A percentile compares a stretch with the other conserved stretches of the same genome.
phyloP scores from a whole-genome alignment of 805 yeast species.

The Barnettozyma wickerhamii region DNA sequence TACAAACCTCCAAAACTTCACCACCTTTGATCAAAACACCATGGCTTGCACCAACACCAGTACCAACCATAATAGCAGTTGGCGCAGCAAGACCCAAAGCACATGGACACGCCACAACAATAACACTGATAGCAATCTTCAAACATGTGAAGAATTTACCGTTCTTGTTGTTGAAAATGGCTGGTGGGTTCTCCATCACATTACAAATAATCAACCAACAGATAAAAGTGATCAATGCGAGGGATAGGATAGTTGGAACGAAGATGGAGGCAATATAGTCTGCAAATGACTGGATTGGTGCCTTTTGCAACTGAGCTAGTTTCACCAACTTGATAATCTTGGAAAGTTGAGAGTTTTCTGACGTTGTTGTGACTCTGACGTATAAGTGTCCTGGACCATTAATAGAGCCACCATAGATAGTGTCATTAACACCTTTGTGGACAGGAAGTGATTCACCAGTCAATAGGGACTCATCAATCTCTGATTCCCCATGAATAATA shows the following conservation, averaged over 20 bases:
- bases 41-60: conserved; percentile 88
- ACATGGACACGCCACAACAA: conserved; percentile 98
- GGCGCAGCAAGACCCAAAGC: conserved; percentile 97
- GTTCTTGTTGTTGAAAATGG: conserved; percentile 41
- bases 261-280: conserved; percentile 82
- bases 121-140: conserved; percentile 80
- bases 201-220: conserved; percentile 50
- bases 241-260: conserved; percentile 66
- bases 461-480: conserved; percentile 81
- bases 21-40: conserved; percentile 95
- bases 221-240: conserved; percentile 64
- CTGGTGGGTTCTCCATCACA: conserved; percentile 39
- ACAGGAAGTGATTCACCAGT: conserved; percentile 91
- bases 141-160: conserved; percentile 66
- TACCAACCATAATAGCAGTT: conserved; percentile 98
- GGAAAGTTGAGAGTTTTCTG: conserved; percentile 80
- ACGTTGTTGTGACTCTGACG: conserved; percentile 65
- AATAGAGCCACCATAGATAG: conserved; percentile 85
- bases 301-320: conserved; percentile 82
- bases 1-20: conserved; percentile 73
- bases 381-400: conserved; percentile 74
- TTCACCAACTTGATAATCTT: conserved; percentile 84
- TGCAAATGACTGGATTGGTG: conserved; percentile 88
- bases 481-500: conserved; percentile 73
- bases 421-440: conserved; percentile 52